phyloP scores from a whole-genome alignment of 2,329 filamentous ascomycete species.

The Neonectria ditissima region DNA sequence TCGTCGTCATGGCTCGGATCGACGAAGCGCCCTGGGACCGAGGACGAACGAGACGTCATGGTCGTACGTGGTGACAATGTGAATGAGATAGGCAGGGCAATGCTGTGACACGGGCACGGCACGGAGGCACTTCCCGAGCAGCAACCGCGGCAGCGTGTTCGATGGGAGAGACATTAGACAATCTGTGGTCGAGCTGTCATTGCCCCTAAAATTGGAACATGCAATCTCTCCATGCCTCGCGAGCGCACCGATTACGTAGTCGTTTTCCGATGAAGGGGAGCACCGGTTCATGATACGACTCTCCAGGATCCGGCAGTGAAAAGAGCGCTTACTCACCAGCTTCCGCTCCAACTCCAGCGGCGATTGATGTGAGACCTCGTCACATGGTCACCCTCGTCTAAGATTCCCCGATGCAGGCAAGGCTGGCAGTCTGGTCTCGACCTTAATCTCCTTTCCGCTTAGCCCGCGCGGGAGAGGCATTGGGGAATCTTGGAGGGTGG shows the following conservation, averaged over 20 bases:
- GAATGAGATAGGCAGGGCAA: not conserved
- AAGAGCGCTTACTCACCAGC: constrained; percentile 6
- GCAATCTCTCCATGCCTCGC: constrained; percentile 18
- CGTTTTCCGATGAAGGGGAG: constrained; percentile 1
- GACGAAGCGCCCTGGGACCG: constrained; percentile 7
- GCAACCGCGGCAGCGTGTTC: not conserved
- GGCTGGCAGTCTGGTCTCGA: constrained; percentile 32
- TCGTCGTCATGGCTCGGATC: constrained; percentile 14
- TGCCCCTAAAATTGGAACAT: constrained; percentile 29
- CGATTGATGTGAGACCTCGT: constrained; percentile 32
- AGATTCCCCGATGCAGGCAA: constrained; percentile 43
- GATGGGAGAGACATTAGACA: not conserved
- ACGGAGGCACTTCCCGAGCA: constrained; percentile 1
- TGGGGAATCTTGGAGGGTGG: constrained; percentile 21
- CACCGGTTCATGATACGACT: constrained; percentile 1
- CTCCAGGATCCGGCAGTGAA: constrained; percentile 9
- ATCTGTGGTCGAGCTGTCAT: constrained; percentile 16
- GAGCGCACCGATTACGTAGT: constrained; percentile 14
- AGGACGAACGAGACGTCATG: constrained; percentile 16
- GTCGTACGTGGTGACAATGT: constrained; percentile 1
- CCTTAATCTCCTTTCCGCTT: constrained; percentile 38
- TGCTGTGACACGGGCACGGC: constrained; percentile 6
- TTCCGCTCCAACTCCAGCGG: constrained; percentile 1
- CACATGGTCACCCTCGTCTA: constrained; percentile 44
- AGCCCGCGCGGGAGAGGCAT: constrained; percentile 39